Conservation (phyloP, 176 grass and related monocot species). For the Carex scoparia region DNA sequence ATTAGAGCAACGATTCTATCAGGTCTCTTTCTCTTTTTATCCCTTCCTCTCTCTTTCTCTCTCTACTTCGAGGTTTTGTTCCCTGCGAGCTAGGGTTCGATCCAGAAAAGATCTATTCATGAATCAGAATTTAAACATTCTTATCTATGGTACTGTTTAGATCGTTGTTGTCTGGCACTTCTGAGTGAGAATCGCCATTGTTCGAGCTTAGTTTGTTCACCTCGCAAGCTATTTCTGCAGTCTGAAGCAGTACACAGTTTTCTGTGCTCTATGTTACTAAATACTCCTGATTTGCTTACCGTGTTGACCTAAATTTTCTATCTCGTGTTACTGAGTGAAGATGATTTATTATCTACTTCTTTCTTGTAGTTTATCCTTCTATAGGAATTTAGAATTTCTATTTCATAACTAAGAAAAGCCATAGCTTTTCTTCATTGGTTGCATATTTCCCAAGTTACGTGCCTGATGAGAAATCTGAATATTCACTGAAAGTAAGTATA, state of each 20-base stretch:
- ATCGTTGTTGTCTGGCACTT: background rate
- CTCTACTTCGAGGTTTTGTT: background rate
- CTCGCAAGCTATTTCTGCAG: background rate
- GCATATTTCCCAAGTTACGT: background rate
- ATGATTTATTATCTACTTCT: background rate
- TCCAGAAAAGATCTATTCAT: slow-evolving; percentile 9
- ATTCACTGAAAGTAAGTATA: background rate
- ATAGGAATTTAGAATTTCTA: background rate
- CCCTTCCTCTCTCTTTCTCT: background rate
- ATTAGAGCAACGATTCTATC: background rate
- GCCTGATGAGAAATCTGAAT: background rate
- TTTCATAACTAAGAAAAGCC: background rate
- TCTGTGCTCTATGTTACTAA: background rate
- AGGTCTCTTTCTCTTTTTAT: background rate
- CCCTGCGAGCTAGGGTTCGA: slow-evolving; percentile 15
- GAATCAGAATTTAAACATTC: background rate
- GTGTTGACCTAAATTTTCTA: slow-evolving; percentile 5
- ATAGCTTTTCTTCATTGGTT: background rate
- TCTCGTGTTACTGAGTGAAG: background rate
- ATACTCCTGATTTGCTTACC: background rate
- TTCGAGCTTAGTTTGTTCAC: background rate
- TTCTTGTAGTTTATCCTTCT: background rate
- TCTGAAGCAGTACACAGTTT: background rate
- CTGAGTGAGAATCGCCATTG: slow-evolving; percentile 15
- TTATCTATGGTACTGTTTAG: background rate